Evolutionary conservation across 305 asterid genomes (phyloP).

Genomic region (Withania somnifera): DNA sequence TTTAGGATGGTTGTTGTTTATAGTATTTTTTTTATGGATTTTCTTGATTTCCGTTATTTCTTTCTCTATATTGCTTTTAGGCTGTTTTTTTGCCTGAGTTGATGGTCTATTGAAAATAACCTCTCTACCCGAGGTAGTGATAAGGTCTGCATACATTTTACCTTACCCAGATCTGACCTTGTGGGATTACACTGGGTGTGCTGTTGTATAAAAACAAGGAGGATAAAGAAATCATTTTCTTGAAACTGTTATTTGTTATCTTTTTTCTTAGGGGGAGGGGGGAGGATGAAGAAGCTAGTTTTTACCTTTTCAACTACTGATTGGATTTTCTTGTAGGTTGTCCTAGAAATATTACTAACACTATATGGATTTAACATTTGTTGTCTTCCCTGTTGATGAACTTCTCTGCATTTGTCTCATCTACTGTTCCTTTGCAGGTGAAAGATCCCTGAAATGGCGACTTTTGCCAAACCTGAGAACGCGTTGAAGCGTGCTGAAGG

Average conservation of each 20-base stretch:
- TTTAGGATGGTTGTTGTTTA: too few relatives aligned
- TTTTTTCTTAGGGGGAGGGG: background rate
- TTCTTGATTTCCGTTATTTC: too few relatives aligned
- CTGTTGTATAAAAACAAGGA: background rate
- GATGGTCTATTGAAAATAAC: too few relatives aligned
- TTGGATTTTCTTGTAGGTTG: background rate
- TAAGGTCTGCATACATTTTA: too few relatives aligned
- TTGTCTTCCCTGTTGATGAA: background rate
- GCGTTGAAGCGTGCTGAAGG: slow-evolving; percentile 98
- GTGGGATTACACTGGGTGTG: too few relatives aligned
- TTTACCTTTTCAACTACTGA: background rate
- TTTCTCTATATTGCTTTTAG: too few relatives aligned
- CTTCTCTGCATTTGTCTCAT: background rate
- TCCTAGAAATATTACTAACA: background rate
- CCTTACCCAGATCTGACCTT: too few relatives aligned
- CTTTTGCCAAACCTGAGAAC: slow-evolving; percentile 91
- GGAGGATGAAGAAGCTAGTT: background rate
- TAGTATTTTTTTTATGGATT: too few relatives aligned
- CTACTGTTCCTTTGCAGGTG: background rate
- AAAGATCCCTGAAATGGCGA: slow-evolving; percentile 40
- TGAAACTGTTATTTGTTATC: background rate
- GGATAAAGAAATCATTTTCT: background rate
- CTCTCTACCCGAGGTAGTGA: too few relatives aligned
- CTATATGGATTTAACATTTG: background rate
- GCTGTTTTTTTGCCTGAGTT: too few relatives aligned